Conservation (phyloP, 1,284 basidiomycete genomes). For the Trichosporon inkin region DNA sequence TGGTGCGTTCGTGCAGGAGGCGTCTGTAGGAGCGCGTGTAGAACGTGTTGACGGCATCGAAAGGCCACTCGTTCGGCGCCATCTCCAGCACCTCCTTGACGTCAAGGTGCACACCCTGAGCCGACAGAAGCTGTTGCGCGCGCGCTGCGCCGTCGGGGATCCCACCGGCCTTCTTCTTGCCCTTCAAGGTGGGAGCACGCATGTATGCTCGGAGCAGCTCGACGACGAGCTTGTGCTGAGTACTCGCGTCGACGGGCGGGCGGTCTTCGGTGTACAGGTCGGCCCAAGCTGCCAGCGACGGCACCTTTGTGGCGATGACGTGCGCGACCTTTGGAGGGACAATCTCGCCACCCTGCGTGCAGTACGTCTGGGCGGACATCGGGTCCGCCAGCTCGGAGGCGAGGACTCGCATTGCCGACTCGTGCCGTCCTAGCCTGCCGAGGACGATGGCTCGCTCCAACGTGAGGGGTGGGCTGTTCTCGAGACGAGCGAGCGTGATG, state of each 20-base stretch:
- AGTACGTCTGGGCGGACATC: constrained; percentile 73
- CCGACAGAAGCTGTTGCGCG: constrained; percentile 65
- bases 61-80: constrained; percentile 70
- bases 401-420: constrained; percentile 62
- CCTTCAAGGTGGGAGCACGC: constrained; percentile 61
- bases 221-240: constrained; percentile 61
- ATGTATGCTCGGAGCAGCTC: constrained; percentile 75
- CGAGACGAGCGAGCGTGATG: constrained; percentile 54
- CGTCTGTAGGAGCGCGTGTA: constrained; percentile 70
- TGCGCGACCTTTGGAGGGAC: constrained; percentile 61
- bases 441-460: constrained; percentile 75
- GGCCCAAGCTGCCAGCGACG: constrained; percentile 58
- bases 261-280: constrained; percentile 47
- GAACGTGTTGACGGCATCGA: constrained; percentile 68
- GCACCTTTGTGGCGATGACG: constrained; percentile 42
- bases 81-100: constrained; percentile 67
- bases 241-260: constrained; percentile 54
- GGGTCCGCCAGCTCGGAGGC: constrained; percentile 68
- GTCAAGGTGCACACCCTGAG: constrained; percentile 74
- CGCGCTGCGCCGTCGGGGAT: constrained; percentile 60
- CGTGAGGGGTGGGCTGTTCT: constrained; percentile 54
- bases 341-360: constrained; percentile 67
- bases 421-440: constrained; percentile 68
- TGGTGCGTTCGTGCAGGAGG: constrained; percentile 59
- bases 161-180: background rate